These are phyloP conservation scores for Aspergillus eucalypticola DNA, from an alignment of 2,329 filamentous ascomycete species.

Conservation along the genomic window DNA sequence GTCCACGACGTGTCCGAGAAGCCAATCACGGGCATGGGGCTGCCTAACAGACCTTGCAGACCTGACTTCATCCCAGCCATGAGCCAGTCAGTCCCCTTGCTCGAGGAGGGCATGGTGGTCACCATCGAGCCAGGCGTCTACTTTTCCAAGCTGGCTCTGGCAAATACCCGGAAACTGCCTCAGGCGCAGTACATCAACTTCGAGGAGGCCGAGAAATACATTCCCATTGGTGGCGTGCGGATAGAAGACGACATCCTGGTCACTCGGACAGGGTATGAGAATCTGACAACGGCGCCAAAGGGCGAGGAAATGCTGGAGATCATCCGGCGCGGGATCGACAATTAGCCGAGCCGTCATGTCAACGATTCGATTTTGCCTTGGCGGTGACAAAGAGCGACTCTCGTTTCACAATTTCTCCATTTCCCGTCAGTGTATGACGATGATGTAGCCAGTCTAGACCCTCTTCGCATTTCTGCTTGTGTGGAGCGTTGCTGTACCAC, in stretches of 20 bases:
- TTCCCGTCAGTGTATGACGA: not conserved
- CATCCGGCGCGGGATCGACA: slow-evolving; percentile 32
- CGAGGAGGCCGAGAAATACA: slow-evolving; percentile 40
- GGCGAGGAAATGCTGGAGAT: slow-evolving; percentile 55
- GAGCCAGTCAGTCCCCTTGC: slow-evolving; percentile 31
- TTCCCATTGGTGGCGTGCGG: slow-evolving; percentile 46
- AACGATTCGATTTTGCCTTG: slow-evolving; percentile 1
- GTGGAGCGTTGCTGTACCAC: slow-evolving; percentile 1
- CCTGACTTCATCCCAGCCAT: slow-evolving; percentile 30
- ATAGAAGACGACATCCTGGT: slow-evolving; percentile 66
- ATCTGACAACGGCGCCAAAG: slow-evolving; percentile 71
- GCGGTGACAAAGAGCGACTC: not conserved
- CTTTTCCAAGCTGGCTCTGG: slow-evolving; percentile 41
- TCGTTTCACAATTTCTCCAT: slow-evolving; percentile 1
- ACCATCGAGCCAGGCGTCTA: slow-evolving; percentile 58
- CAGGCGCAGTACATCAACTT: slow-evolving; percentile 42
- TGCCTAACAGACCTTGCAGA: slow-evolving; percentile 16
- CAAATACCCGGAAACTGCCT: slow-evolving; percentile 34
- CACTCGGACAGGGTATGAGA: slow-evolving; percentile 67
- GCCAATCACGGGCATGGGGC: slow-evolving; percentile 34
- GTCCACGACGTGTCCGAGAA: slow-evolving; percentile 46
- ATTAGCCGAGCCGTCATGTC: slow-evolving; percentile 7
- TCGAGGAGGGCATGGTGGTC: slow-evolving; percentile 58
- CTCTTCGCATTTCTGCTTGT: not conserved
- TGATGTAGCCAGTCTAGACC: slow-evolving; percentile 2